Evolutionary conservation across 2,329 filamentous ascomycete species (phyloP).

Genomic region (Trichoderma sp.): DNA sequence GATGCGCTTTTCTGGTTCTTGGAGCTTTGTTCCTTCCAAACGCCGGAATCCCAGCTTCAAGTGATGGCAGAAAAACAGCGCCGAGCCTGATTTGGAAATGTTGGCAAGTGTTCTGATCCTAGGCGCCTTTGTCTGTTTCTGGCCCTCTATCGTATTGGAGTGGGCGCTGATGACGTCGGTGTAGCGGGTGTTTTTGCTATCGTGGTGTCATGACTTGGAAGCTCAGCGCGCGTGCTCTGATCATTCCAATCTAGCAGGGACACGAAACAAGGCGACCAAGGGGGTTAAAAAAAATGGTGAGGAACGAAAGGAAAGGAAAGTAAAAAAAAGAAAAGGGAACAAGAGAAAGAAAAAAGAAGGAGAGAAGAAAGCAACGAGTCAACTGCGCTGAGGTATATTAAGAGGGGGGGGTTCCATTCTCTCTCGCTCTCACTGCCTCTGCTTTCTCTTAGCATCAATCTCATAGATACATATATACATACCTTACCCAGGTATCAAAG

Average conservation of each 20-base stretch:
- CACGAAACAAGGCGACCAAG: not conserved
- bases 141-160: not conserved
- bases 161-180: slow-evolving; percentile 27
- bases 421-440: not conserved
- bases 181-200: slow-evolving; percentile 11
- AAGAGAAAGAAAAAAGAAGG: not conserved
- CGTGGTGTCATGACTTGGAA: slow-evolving; percentile 6
- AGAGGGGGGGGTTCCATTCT: slow-evolving; percentile 14
- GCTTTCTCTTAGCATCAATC: not conserved
- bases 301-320: not conserved
- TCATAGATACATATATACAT: not conserved
- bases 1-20: not conserved
- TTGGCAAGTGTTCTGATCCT: not conserved
- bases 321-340: not conserved
- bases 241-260: not conserved
- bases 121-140: slow-evolving; percentile 7
- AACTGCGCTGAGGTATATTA: slow-evolving; percentile 10
- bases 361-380: not conserved
- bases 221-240: not conserved
- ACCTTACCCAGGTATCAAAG: not conserved
- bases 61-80: not conserved
- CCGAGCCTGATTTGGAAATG: not conserved
- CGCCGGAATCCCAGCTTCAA: not conserved
- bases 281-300: too few relatives aligned
- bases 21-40: not conserved